Percentiles rank a stretch among this genome's conserved stretches.
Evolutionary conservation across 805 yeast species (phyloP).

Genomic region (Saccharomycopsis sp.): DNA sequence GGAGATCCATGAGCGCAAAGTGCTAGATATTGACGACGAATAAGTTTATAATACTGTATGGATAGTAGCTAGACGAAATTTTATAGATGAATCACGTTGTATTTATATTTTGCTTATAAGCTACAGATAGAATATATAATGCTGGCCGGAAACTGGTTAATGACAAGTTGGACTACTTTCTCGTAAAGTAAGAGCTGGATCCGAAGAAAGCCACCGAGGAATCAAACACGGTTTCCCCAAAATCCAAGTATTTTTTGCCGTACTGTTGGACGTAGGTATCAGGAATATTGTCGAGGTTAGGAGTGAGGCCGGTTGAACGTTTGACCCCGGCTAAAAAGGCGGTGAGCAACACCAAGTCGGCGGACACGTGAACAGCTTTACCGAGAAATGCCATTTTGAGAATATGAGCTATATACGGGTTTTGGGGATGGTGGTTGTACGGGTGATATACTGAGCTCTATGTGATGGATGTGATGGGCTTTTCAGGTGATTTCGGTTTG

Average conservation of each 20-base stretch:
- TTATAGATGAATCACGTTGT: not conserved
- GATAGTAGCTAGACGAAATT: not conserved
- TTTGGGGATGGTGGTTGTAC: too few relatives aligned
- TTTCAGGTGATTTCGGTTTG: too few relatives aligned
- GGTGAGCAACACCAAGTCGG: slow-evolving; percentile 9
- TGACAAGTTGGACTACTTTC: slow-evolving; percentile 38
- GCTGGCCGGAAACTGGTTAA: not conserved
- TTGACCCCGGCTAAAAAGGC: slow-evolving; percentile 50
- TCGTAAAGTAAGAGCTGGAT: slow-evolving; percentile 65
- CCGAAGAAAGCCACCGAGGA: slow-evolving; percentile 62
- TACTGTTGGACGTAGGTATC: slow-evolving; percentile 43
- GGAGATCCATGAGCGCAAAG: slow-evolving; percentile 27
- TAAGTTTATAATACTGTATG: not conserved
- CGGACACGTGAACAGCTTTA: slow-evolving; percentile 5
- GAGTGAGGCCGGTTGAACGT: slow-evolving; percentile 62
- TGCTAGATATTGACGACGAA: not conserved
- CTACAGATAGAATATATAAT: too few relatives aligned
- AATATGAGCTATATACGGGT: too few relatives aligned
- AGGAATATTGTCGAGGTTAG: slow-evolving; percentile 42
- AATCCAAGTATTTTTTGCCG: slow-evolving; percentile 59
- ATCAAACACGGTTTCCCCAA: slow-evolving; percentile 84
- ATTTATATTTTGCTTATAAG: too few relatives aligned
- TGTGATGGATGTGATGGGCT: too few relatives aligned
- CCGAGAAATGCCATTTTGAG: slow-evolving; percentile 1
- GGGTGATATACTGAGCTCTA: too few relatives aligned